Percentiles rank a stretch among this genome's conserved stretches.
Conservation (phyloP, 371 early-diverging fungal genomes). For the Spraguea lophii region DNA sequence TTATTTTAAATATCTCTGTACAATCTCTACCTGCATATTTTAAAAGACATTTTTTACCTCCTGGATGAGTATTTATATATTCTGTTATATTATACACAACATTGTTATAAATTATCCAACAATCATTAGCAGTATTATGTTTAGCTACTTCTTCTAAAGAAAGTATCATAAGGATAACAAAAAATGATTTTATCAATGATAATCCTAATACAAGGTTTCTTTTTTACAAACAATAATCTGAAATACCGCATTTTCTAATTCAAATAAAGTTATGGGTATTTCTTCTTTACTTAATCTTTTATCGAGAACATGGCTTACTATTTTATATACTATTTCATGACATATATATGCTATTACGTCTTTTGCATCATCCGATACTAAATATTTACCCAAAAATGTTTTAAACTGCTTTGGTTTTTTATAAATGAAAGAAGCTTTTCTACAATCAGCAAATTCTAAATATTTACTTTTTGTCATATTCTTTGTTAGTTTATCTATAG, state of each 20-base stretch:
- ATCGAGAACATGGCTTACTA: slow-evolving; percentile 14
- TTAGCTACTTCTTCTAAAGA: slow-evolving; percentile 47
- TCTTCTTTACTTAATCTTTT: slow-evolving; percentile 4
- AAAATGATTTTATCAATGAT: no score
- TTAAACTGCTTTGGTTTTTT: slow-evolving; percentile 73
- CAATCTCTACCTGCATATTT: slow-evolving; percentile 52
- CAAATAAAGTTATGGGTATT: no score
- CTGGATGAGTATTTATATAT: slow-evolving; percentile 58
- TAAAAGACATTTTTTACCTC: slow-evolving; percentile 51
- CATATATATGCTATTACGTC: slow-evolving; percentile 82
- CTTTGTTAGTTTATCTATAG: slow-evolving; percentile 66
- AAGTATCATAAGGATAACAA: no score
- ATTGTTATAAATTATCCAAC: slow-evolving; percentile 47
- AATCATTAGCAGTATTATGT: slow-evolving; percentile 45
- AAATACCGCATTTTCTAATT: no score
- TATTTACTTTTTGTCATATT: slow-evolving; percentile 90
- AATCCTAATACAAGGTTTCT: no score
- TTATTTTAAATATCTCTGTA: slow-evolving; percentile 51
- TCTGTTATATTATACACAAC: slow-evolving; percentile 58
- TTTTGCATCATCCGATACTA: slow-evolving; percentile 61
- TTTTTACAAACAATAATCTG: no score
- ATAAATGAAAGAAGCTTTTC: slow-evolving; percentile 82
- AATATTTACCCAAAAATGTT: slow-evolving; percentile 61
- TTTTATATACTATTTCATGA: slow-evolving; percentile 50
- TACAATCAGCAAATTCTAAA: slow-evolving; percentile 81